These are phyloP conservation scores for Boletus eberwhitei DNA, from an alignment of 768 basidiomycete species.

Conservation along the genomic window DNA sequence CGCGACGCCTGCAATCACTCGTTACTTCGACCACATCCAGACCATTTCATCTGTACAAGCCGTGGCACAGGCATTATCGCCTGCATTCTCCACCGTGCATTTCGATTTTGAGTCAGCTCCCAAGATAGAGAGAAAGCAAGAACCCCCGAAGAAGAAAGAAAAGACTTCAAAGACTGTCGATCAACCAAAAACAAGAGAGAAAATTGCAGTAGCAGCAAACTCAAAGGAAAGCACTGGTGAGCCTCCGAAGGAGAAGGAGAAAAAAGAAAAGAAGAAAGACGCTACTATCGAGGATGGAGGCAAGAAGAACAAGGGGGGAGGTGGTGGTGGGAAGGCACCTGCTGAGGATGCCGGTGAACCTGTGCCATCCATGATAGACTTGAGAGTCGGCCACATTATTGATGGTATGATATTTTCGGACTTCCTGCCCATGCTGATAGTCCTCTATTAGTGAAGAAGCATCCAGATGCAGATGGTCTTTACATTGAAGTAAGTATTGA, in stretches of 20 bases:
- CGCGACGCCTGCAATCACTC: conserved; percentile 75
- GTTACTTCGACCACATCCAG: conserved; percentile 97
- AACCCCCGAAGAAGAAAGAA: conserved; percentile 75
- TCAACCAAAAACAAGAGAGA: conserved; percentile 23
- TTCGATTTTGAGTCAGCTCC: conserved; percentile 81
- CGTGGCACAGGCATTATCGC: conserved; percentile 48
- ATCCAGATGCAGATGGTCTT: conserved; percentile 97
- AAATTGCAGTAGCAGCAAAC: conserved; percentile 29
- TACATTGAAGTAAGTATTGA: conserved; percentile 74
- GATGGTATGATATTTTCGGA: conserved; percentile 58
- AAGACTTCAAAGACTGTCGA: conserved; percentile 43
- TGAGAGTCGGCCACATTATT: conserved; percentile 89
- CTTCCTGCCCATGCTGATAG: conserved; percentile 1
- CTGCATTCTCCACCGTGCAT: conserved; percentile 52
- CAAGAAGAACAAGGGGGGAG: conserved; percentile 41
- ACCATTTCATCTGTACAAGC: conserved; percentile 57
- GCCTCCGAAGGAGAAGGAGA: conserved; percentile 29
- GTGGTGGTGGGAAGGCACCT: conserved; percentile 31
- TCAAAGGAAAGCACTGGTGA: conserved; percentile 39
- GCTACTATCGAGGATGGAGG: conserved; percentile 33
- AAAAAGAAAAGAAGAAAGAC: conserved; percentile 57
- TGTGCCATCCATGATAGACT: conserved; percentile 93
- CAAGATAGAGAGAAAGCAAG: conserved; percentile 64
- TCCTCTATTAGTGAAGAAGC: conserved; percentile 70
- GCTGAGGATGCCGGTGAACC: conserved; percentile 75